Evolutionary conservation across 1,284 basidiomycete species (phyloP).

Genomic region (Quambalaria eucalypti): DNA sequence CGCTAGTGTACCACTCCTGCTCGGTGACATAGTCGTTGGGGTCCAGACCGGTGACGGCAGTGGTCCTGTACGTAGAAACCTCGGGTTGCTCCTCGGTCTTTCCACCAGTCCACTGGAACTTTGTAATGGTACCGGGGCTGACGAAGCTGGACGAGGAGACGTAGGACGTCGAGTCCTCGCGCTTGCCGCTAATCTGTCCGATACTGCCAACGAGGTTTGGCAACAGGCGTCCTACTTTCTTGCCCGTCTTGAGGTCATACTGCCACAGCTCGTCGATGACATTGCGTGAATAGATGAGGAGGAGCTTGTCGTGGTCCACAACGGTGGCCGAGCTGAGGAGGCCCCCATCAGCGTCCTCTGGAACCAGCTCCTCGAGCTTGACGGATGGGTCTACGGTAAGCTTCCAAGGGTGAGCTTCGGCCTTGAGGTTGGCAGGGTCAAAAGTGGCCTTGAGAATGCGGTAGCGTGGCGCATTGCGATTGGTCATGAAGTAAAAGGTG

Average conservation of each 20-base stretch:
- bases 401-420: conserved; percentile 22
- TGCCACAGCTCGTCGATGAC: conserved; percentile 75
- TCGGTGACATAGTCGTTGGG: conserved; percentile 63
- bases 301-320: conserved; percentile 58
- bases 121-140: conserved; percentile 59
- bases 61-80: conserved; percentile 59
- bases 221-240: conserved; percentile 56
- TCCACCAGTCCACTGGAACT: conserved; percentile 24
- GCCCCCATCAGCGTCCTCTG: conserved; percentile 57
- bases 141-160: conserved; percentile 63
- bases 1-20: conserved; percentile 58
- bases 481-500: conserved; percentile 42
- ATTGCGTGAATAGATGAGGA: conserved; percentile 64
- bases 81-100: conserved; percentile 26
- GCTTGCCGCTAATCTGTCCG: conserved; percentile 53
- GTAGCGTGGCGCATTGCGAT: conserved; percentile 41
- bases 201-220: conserved; percentile 63
- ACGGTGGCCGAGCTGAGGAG: conserved; percentile 56
- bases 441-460: conserved; percentile 31
- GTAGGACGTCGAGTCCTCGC: conserved; percentile 62
- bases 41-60: conserved; percentile 59
- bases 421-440: conserved; percentile 14
- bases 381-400: conserved; percentile 18
- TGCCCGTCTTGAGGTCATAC: conserved; percentile 57
- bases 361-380: conserved; percentile 58